Percentiles rank a stretch among this genome's conserved stretches.
Conservation (phyloP, 208 protist genomes). For the Wallacemonas sp. region DNA sequence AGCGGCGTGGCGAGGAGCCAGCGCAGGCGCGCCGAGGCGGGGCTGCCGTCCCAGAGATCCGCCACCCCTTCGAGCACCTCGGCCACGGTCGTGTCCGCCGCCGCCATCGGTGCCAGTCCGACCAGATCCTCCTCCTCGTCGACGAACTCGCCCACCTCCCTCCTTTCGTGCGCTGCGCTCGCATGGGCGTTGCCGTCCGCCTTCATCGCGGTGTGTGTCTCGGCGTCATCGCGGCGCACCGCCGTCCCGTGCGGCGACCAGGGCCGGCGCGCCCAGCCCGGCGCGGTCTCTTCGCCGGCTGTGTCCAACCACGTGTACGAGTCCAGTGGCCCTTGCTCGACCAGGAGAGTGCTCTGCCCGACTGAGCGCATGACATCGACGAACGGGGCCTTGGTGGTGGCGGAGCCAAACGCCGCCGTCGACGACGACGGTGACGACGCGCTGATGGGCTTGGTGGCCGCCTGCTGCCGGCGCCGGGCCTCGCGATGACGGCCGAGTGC, state of each 20-base stretch:
- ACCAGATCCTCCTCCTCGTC: not conserved
- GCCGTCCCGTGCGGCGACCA: too few species aligned
- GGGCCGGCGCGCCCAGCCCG: too few species aligned
- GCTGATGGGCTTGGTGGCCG: not conserved
- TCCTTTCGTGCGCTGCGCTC: not conserved
- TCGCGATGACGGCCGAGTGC: not conserved
- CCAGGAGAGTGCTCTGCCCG: constrained; percentile 4
- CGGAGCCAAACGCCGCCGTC: not conserved
- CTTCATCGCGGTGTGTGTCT: too few species aligned
- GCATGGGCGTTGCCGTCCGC: not conserved
- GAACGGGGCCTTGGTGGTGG: constrained; percentile 2
- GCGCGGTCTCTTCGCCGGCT: not conserved
- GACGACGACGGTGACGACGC: not conserved
- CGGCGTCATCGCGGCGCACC: too few species aligned
- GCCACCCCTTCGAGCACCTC: not conserved
- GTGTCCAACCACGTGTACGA: not conserved
- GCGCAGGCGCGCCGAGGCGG: not conserved
- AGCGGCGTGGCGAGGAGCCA: constrained; percentile 7
- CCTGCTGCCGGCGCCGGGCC: not conserved
- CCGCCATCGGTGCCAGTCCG: not conserved
- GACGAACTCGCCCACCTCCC: not conserved
- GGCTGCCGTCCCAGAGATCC: not conserved
- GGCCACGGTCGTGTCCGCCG: not conserved
- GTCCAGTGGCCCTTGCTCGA: not conserved
- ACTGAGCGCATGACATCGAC: constrained; percentile 1